These are phyloP conservation scores for Fusarium torulosum DNA, from an alignment of 2,329 filamentous ascomycete species.

Conservation along the genomic window DNA sequence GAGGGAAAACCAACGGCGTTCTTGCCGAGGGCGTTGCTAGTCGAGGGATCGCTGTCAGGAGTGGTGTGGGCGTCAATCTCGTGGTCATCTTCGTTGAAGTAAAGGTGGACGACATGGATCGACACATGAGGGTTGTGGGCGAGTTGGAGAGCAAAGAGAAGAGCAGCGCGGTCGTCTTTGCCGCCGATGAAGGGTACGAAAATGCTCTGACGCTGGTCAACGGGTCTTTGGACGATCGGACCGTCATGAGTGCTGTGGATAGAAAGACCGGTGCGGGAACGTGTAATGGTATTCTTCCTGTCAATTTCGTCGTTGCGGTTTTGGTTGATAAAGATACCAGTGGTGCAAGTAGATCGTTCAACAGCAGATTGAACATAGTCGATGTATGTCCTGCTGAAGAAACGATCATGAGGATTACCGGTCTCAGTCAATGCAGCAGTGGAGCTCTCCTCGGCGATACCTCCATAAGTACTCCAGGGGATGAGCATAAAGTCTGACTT, in stretches of 20 bases:
- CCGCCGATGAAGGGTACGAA: conserved; percentile 91
- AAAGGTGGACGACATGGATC: conserved; percentile 74
- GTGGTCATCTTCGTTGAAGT: conserved; percentile 39
- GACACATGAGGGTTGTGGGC: conserved; percentile 83
- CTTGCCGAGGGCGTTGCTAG: conserved; percentile 28
- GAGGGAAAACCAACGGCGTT: conserved; percentile 23
- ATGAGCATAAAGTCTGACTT: conserved; percentile 81
- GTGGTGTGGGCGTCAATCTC: conserved; percentile 17
- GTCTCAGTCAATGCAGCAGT: conserved; percentile 28
- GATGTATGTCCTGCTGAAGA: conserved; percentile 66
- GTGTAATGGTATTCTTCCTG: conserved; percentile 63
- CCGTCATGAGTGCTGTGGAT: conserved; percentile 62
- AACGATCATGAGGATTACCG: conserved; percentile 43
- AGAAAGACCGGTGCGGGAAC: conserved; percentile 42
- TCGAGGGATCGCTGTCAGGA: conserved; percentile 18
- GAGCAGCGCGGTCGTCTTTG: conserved; percentile 81
- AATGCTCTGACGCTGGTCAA: conserved; percentile 81
- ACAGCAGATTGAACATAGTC: conserved; percentile 80
- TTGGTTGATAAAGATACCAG: conserved; percentile 65
- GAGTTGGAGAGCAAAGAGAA: conserved; percentile 86
- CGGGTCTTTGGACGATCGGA: conserved; percentile 63
- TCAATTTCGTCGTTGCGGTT: conserved; percentile 51
- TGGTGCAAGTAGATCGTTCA: conserved; percentile 78
- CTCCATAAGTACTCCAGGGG: conserved; percentile 89
- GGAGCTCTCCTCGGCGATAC: conserved; percentile 70